Evolutionary conservation across 306 rosid species (phyloP), one percentile per base, ranked within the genome.

Genomic region (Trifolium subterraneum): DNA sequence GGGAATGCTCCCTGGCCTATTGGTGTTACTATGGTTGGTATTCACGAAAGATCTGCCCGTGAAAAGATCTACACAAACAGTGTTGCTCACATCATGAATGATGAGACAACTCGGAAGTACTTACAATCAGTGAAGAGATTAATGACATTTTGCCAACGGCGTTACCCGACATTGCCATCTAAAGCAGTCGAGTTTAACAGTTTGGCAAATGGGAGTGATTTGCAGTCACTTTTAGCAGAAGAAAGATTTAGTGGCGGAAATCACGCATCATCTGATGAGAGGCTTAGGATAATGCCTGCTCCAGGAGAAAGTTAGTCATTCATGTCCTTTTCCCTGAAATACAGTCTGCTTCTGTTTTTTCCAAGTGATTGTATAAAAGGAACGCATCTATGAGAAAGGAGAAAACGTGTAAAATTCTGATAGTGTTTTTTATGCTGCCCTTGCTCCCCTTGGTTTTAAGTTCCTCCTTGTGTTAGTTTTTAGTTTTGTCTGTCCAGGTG

Each of bases 1-100:
- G 99, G 99, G 73, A 94, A 94, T 76, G 97, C 99, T 31, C 99
- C 98, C 11, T 94, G 99, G 99, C 99, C 99, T 35, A 94, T 94
- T 82, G 97, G 99, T 74, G 99, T 94, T 44, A 94, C 99, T 83
- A 94, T 94, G 99, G 99, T 94, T 86, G 99, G 99, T 81, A 94
- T 94, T 73, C 99, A 94, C 5, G 99, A 94, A 72, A 90, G 99
- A 66, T 94, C 98, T 33, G 98, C 98, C 64, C 98, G 96, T 36
- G 97, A 94, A 86, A 94, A 94, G 92, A 94, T 94, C 75, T 90
- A 94, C 87, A 94, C 97, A 71, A 94, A 94, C 64, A 94, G 98
- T 84, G 99, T 94, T 67, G 99, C 99, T 31, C 99, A 94, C 73
- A 88, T 94, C 58, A 94, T 94, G 99, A 94, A 94, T 23, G 99